Evolutionary conservation across 108 stramenopile species (phyloP).

Genomic region (Skeletonema costatum): DNA sequence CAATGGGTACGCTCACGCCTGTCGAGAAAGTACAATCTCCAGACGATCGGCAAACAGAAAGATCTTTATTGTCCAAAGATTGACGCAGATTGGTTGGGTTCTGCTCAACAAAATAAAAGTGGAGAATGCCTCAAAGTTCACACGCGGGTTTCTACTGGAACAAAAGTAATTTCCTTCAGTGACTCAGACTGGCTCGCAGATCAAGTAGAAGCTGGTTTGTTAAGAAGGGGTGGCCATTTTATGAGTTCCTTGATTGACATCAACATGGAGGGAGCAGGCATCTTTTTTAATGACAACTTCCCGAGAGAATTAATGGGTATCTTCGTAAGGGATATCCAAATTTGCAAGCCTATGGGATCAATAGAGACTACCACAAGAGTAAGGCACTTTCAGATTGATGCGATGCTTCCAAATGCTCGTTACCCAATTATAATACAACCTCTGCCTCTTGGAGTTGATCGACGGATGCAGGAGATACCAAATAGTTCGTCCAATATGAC

Average conservation of each 20-base stretch:
- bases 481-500: neutral
- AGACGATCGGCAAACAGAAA: slow-evolving; percentile 35
- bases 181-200: slow-evolving; percentile 30
- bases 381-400: slow-evolving; percentile 48
- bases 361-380: slow-evolving; percentile 28
- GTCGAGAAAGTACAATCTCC: slow-evolving; percentile 27
- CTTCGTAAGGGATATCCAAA: slow-evolving; percentile 26
- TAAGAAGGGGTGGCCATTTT: slow-evolving; percentile 40
- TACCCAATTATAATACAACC: slow-evolving; percentile 54
- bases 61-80: slow-evolving; percentile 19
- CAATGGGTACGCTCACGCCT: neutral
- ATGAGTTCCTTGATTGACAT: slow-evolving; percentile 29
- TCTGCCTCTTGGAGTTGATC: slow-evolving; percentile 36
- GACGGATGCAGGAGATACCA: neutral
- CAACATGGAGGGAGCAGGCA: slow-evolving; percentile 16
- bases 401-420: slow-evolving; percentile 36
- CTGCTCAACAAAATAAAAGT: neutral
- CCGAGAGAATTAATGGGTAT: slow-evolving; percentile 45
- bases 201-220: slow-evolving; percentile 33
- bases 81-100: neutral
- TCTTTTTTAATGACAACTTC: slow-evolving; percentile 42
- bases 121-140: slow-evolving; percentile 21
- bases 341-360: slow-evolving; percentile 36
- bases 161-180: slow-evolving; percentile 46
- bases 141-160: slow-evolving; percentile 39